Evolutionary conservation across 2,329 filamentous ascomycete species (phyloP).

Genomic region (Sporothrix pallida): DNA sequence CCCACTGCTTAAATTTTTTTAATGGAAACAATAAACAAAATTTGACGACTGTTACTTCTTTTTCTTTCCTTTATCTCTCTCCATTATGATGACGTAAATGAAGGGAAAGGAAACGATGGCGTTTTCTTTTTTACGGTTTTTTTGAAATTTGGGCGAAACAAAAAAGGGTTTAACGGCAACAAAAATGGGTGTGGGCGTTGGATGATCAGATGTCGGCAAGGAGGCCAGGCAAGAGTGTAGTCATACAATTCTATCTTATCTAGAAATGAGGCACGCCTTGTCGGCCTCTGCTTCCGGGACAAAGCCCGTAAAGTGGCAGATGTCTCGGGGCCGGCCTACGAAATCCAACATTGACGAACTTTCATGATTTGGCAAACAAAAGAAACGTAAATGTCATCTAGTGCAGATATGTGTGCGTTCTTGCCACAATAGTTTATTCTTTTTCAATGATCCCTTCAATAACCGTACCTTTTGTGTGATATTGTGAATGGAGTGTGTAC

Average conservation of each 20-base stretch:
- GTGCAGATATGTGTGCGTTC: conserved; percentile 23
- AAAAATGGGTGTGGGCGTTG: conserved; percentile 22
- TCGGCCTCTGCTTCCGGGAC: neutral
- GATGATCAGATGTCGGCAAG: neutral
- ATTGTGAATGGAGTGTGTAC: neutral
- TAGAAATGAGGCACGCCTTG: conserved; percentile 21
- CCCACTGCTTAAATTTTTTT: conserved; percentile 21
- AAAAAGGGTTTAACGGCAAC: conserved; percentile 17
- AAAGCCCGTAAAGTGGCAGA: neutral
- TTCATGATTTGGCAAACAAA: conserved; percentile 12
- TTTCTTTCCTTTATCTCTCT: neutral
- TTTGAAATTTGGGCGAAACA: conserved; percentile 17
- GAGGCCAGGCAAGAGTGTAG: neutral
- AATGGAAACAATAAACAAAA: neutral
- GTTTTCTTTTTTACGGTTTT: conserved; percentile 21
- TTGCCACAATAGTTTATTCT: neutral
- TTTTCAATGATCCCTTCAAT: conserved; percentile 3
- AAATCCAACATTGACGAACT: conserved; percentile 26
- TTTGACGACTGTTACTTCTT: conserved; percentile 11
- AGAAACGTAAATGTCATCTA: neutral
- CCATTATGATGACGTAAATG: neutral
- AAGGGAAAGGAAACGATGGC: conserved; percentile 9
- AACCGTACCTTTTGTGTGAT: neutral
- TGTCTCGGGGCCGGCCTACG: neutral
- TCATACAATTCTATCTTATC: neutral